Conservation (phyloP, 345 rosid genomes). For the Rhodamnia argentea region DNA sequence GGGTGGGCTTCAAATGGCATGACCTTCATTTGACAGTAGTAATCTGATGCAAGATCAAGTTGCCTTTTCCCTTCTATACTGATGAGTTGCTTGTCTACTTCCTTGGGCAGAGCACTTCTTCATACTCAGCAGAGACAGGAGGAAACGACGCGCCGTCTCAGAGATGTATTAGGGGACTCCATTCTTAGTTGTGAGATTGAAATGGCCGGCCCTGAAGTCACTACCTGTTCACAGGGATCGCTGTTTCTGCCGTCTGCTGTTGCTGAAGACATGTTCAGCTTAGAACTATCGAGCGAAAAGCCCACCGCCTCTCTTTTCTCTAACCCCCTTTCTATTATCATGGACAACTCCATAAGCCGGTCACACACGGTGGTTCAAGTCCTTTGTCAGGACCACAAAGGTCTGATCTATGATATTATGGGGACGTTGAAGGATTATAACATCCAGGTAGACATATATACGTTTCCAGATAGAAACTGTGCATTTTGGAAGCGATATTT, state of each 20-base stretch:
- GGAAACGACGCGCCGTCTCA: constrained; percentile 26
- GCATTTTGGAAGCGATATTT: not conserved
- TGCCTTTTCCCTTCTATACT: not conserved
- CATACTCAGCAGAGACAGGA: constrained; percentile 34
- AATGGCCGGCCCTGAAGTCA: constrained; percentile 32
- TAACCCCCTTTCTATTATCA: constrained; percentile 19
- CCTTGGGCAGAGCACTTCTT: constrained; percentile 35
- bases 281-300: constrained; percentile 23
- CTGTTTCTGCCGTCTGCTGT: constrained; percentile 47
- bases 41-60: not conserved
- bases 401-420: constrained; percentile 58
- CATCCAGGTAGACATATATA: constrained; percentile 30
- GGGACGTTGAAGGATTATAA: constrained; percentile 61
- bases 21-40: not conserved
- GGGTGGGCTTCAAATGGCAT: not conserved
- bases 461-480: not conserved
- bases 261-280: constrained; percentile 35
- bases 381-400: constrained; percentile 59
- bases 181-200: constrained; percentile 61
- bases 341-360: constrained; percentile 51
- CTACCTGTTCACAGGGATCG: constrained; percentile 48
- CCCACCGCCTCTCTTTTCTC: constrained; percentile 26
- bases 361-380: constrained; percentile 48
- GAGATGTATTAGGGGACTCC: constrained; percentile 31
- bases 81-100: not conserved